A percentile compares a stretch with the other conserved stretches of the same genome.
phyloP scores from a whole-genome alignment of 1,139 yeast species.

The Taphrina confusa region DNA sequence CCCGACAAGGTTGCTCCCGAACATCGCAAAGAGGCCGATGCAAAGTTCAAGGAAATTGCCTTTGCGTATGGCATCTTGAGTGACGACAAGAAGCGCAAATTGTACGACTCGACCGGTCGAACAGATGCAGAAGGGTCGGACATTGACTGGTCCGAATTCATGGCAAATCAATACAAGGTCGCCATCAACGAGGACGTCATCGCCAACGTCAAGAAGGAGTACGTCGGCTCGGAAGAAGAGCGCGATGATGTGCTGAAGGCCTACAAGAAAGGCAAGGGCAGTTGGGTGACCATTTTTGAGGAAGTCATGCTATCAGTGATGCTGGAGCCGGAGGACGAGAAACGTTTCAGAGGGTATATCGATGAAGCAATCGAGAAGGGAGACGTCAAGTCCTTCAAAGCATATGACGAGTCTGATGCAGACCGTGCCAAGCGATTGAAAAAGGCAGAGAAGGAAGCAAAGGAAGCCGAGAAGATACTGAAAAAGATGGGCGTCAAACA shows the following conservation, averaged over 20 bases:
- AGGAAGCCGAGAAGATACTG: constrained; percentile 66
- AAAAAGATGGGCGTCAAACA: constrained; percentile 52
- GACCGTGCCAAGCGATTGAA: constrained; percentile 54
- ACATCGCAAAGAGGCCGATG: constrained; percentile 49
- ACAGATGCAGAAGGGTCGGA: constrained; percentile 54
- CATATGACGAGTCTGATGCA: constrained; percentile 51
- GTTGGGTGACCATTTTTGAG: constrained; percentile 68
- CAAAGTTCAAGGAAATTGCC: constrained; percentile 67
- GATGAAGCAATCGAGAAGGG: constrained; percentile 50
- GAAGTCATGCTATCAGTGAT: constrained; percentile 74
- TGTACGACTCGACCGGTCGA: constrained; percentile 70
- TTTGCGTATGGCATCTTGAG: constrained; percentile 71
- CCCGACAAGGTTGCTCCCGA: constrained; percentile 69
- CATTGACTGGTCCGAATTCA: constrained; percentile 65
- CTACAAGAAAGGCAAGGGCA: constrained; percentile 66
- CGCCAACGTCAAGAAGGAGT: constrained; percentile 64
- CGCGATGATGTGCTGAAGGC: constrained; percentile 61
- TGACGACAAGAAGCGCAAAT: constrained; percentile 58
- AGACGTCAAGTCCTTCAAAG: constrained; percentile 48
- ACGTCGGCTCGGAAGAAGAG: constrained; percentile 69
- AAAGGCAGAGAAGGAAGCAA: constrained; percentile 60
- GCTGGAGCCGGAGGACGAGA: constrained; percentile 52
- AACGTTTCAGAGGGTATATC: constrained; percentile 59
- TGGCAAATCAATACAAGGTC: constrained; percentile 54
- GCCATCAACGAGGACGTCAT: constrained; percentile 69